Percentiles rank a stretch among this genome's conserved stretches.
phyloP scores from a whole-genome alignment of 768 basidiomycete genomes.

The Candolleomyces aberdarensis region DNA sequence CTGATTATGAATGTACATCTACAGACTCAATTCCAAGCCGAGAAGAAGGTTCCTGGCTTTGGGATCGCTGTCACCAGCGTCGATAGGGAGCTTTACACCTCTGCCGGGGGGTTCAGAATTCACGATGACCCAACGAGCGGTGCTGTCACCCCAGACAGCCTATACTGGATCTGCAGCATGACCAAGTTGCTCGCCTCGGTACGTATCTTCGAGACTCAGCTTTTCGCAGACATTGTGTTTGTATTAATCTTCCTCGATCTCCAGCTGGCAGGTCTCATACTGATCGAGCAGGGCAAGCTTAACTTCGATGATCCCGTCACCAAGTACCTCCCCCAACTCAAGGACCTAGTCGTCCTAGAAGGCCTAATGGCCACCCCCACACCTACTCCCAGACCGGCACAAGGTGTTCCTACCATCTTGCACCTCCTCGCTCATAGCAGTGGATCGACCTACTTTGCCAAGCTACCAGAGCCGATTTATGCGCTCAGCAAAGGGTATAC shows the following conservation, averaged over 20 bases:
- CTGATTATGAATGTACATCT: not conserved
- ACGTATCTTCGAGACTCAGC: not conserved
- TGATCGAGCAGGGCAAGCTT: conserved; percentile 30
- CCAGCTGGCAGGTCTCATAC: conserved; percentile 31
- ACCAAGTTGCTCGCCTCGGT: conserved; percentile 28
- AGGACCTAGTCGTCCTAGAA: conserved; percentile 22
- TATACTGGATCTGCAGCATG: conserved; percentile 33
- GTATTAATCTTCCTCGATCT: not conserved
- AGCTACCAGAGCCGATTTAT: not conserved
- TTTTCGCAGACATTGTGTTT: not conserved
- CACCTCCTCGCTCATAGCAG: conserved; percentile 27
- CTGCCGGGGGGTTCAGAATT: conserved; percentile 20
- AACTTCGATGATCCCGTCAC: conserved; percentile 24
- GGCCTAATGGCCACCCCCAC: conserved; percentile 8
- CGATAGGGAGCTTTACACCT: conserved; percentile 22
- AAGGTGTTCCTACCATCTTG: conserved; percentile 16
- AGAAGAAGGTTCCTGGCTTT: conserved; percentile 22
- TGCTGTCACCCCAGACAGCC: conserved; percentile 19
- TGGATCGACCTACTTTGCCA: conserved; percentile 22
- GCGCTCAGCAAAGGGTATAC: conserved; percentile 10
- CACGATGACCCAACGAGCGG: conserved; percentile 19
- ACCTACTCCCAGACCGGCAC: conserved; percentile 17
- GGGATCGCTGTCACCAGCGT: conserved; percentile 19
- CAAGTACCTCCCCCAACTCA: conserved; percentile 27
- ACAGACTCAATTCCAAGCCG: conserved; percentile 16